These are phyloP conservation scores for Ciborinia camelliae DNA, from an alignment of 2,329 filamentous ascomycete species.

Conservation along the genomic window DNA sequence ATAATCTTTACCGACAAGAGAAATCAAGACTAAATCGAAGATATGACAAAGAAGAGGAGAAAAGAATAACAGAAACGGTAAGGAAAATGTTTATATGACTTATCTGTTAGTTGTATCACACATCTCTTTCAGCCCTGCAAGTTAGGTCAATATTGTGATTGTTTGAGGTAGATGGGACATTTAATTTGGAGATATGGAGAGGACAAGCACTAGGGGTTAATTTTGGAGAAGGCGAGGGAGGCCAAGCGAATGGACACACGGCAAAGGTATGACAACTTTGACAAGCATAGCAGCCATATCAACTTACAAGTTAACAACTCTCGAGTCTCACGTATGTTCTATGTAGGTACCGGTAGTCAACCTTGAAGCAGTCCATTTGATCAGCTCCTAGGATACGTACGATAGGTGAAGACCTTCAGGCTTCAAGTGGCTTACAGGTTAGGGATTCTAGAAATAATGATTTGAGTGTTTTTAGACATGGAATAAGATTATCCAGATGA, in stretches of 20 bases:
- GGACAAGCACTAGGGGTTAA: conserved; percentile 3
- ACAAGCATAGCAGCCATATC: too few relatives aligned
- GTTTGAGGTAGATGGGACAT: conserved; percentile 54
- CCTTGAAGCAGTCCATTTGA: not conserved
- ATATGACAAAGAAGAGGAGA: conserved; percentile 24
- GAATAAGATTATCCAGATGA: not conserved
- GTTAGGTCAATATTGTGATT: conserved; percentile 19
- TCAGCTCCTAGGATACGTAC: conserved; percentile 7
- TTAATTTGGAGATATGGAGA: conserved; percentile 12
- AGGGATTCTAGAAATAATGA: not conserved
- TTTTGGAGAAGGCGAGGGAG: not conserved
- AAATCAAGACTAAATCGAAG: conserved; percentile 22
- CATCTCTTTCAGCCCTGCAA: conserved; percentile 20
- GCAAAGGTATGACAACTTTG: not conserved
- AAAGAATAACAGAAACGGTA: conserved; percentile 27
- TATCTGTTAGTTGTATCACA: conserved; percentile 15
- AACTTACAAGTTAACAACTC: too few relatives aligned
- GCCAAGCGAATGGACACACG: not conserved
- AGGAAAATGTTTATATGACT: conserved; percentile 11
- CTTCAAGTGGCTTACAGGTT: not conserved
- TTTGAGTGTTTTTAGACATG: not conserved
- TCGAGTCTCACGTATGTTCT: too few relatives aligned
- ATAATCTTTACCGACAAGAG: not conserved
- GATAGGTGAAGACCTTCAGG: not conserved
- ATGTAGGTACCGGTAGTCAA: too few relatives aligned